These are phyloP conservation scores for Hyphodiscus sp. DNA, from an alignment of 2,329 filamentous ascomycete genomes.

Conservation along the genomic window DNA sequence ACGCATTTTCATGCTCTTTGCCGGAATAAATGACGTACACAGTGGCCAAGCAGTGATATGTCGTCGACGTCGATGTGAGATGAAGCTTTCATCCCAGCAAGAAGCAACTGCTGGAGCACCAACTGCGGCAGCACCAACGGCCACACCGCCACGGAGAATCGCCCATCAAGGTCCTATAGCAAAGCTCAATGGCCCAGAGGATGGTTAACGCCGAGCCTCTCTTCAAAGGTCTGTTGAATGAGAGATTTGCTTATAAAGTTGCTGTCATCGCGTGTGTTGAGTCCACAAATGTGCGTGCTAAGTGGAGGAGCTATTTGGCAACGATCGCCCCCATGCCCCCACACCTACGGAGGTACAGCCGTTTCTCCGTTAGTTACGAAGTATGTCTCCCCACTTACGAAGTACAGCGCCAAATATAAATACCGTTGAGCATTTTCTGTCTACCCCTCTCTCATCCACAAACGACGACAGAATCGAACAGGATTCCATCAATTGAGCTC, in stretches of 20 bases:
- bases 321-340: neutral
- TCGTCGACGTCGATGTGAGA: too few species aligned
- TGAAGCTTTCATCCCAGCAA: too few species aligned
- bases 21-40: neutral
- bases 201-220: neutral
- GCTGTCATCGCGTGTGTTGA: too few species aligned
- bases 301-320: neutral
- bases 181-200: neutral
- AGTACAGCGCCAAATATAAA: neutral
- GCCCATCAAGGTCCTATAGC: neutral
- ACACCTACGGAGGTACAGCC: too few species aligned
- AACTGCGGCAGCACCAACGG: too few species aligned
- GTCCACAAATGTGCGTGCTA: too few species aligned
- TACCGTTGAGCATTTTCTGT: neutral
- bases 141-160: neutral
- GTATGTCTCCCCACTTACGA: neutral
- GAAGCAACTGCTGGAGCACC: too few species aligned
- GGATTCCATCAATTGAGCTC: neutral
- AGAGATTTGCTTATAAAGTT: neutral
- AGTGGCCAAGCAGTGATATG: too few species aligned
- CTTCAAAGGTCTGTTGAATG: neutral
- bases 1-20: neutral
- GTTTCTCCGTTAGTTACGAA: too few species aligned
- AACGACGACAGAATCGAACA: neutral
- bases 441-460: neutral